Evolutionary conservation across 306 rosid species (phyloP).

Genomic region (Potentilla sterilis): DNA sequence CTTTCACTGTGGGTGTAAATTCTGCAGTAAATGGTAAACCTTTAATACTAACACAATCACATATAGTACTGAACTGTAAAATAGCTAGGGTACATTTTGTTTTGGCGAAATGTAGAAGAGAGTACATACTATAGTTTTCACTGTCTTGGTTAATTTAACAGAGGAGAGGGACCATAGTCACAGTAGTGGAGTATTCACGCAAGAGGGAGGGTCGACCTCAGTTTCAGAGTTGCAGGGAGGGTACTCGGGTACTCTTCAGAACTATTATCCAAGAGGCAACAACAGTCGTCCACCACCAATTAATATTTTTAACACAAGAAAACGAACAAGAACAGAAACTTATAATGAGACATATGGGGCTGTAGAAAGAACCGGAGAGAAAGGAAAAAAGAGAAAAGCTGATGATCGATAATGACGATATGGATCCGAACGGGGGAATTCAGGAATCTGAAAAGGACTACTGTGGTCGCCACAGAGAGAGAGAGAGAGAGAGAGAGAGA

Average conservation of each 20-base stretch:
- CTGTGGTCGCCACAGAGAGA: slow-evolving; percentile 17
- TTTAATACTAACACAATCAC: not conserved
- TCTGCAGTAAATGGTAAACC: not conserved
- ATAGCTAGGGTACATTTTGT: no score
- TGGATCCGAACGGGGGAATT: not conserved
- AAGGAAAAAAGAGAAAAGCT: not conserved
- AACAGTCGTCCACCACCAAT: not conserved
- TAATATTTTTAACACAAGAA: not conserved
- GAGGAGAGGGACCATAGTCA: not conserved
- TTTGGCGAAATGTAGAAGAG: not conserved
- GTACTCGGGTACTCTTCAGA: not conserved
- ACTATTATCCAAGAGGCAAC: not conserved
- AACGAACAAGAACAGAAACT: slow-evolving; percentile 7
- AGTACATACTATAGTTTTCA: not conserved
- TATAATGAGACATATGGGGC: slow-evolving; percentile 3
- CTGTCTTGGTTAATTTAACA: not conserved
- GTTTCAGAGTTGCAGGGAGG: not conserved
- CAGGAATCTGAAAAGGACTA: slow-evolving; percentile 27
- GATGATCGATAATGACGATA: slow-evolving; percentile 9
- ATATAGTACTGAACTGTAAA: not conserved
- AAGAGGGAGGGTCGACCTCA: not conserved
- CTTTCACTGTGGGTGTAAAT: not conserved
- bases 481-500: not conserved
- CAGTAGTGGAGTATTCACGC: not conserved
- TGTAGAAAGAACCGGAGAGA: slow-evolving; percentile 1